phyloP scores from a whole-genome alignment of 2,329 filamentous ascomycete genomes.

The Arthrobotrys sphaeroides region DNA sequence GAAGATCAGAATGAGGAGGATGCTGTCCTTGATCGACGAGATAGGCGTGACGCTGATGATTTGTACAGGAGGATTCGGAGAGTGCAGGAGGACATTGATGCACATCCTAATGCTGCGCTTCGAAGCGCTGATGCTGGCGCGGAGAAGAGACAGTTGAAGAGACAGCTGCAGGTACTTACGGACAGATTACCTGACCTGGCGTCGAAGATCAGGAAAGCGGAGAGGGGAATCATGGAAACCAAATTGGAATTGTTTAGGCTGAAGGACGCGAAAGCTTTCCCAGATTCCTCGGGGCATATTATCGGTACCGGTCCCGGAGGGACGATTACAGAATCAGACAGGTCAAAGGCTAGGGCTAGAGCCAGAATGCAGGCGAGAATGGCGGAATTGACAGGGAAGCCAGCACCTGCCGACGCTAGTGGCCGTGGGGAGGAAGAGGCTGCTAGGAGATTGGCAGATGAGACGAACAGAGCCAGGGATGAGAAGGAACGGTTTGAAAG shows the following conservation, averaged over 20 bases:
- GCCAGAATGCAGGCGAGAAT: conserved; percentile 99
- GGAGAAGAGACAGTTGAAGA: conserved; percentile 83
- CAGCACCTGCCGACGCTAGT: conserved; percentile 68
- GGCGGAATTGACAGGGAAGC: conserved; percentile 87
- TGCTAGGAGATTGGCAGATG: conserved; percentile 85
- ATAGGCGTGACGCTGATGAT: conserved; percentile 91
- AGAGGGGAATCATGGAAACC: conserved; percentile 91
- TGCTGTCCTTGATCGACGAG: conserved; percentile 86
- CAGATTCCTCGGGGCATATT: conserved; percentile 79
- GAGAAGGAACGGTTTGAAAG: conserved; percentile 94
- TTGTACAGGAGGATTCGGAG: conserved; percentile 90
- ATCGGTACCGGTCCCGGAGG: conserved; percentile 94
- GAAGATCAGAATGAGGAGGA: conserved; percentile 91
- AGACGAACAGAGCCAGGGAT: conserved; percentile 79
- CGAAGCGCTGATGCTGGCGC: conserved; percentile 82
- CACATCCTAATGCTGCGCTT: conserved; percentile 79
- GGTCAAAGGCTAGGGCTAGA: conserved; percentile 91
- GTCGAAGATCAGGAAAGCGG: conserved; percentile 87
- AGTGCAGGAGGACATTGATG: conserved; percentile 93
- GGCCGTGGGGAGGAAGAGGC: conserved; percentile 71
- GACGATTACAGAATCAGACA: conserved; percentile 87
- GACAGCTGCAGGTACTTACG: conserved; percentile 86
- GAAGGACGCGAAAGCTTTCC: conserved; percentile 90
- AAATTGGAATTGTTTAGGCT: conserved; percentile 91
- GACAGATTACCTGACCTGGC: conserved; percentile 92